A percentile compares a stretch with the other conserved stretches of the same genome.
Conservation (phyloP, 2,329 filamentous ascomycete genomes). For the Fusarium foetens region DNA sequence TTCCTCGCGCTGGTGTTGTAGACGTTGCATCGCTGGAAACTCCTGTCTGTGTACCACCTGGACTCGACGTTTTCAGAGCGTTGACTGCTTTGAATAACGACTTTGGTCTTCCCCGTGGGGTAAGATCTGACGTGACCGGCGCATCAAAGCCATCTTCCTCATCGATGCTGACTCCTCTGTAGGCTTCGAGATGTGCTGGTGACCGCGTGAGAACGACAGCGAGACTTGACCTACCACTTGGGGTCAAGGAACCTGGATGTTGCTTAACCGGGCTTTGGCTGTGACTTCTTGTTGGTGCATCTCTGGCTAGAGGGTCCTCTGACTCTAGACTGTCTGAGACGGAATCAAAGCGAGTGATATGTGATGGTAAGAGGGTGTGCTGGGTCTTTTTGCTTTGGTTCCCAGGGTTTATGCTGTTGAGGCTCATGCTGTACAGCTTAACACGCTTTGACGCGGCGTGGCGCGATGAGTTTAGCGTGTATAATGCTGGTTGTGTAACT, state of each 20-base stretch:
- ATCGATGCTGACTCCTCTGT: conserved; percentile 2
- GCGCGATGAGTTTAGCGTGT: not conserved
- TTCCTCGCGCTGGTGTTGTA: conserved; percentile 6
- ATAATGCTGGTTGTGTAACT: not conserved
- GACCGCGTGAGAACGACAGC: conserved; percentile 36
- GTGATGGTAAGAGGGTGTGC: not conserved
- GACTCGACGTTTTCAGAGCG: not conserved
- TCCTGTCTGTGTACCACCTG: not conserved
- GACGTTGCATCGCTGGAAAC: conserved; percentile 19
- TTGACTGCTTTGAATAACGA: conserved; percentile 7
- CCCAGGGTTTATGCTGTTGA: not conserved
- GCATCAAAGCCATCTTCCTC: conserved; percentile 13
- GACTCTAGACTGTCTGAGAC: conserved; percentile 25
- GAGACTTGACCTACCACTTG: conserved; percentile 18
- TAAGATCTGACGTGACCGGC: conserved; percentile 37
- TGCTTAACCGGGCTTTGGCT: conserved; percentile 22
- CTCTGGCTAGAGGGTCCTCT: conserved; percentile 34
- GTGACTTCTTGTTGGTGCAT: conserved; percentile 11
- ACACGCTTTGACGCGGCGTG: conserved; percentile 6
- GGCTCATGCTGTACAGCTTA: conserved; percentile 12
- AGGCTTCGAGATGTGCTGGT: conserved; percentile 7
- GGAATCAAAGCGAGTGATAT: conserved; percentile 2
- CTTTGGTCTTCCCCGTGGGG: conserved; percentile 21
- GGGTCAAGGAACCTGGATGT: not conserved
- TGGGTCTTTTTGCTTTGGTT: not conserved